Base-by-base conservation (phyloP, 1,284 basidiomycete species). In the Lentinus polychrous region DNA sequence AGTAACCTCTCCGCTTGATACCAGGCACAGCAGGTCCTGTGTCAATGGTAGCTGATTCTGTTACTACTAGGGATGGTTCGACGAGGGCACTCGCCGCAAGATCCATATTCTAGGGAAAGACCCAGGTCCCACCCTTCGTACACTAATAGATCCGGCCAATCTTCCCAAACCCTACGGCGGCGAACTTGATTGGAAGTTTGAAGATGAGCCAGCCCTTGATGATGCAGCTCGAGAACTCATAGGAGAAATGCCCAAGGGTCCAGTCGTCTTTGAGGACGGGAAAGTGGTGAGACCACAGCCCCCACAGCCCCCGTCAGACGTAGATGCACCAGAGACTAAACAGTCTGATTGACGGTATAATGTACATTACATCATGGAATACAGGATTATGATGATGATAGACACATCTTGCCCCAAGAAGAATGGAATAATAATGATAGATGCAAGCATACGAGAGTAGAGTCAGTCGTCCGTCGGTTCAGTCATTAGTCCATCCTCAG, bases 401-500 rank as follows among this genome's bases (percentile, higher is more conserved):
- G 27, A 27, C 5, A 27, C 4, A 27, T 27, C 5, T 27, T 27
- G 27, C 27, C 27, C 27, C 27, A 27, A 27, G 27, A 27, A 10
- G 10, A 27, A 27, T 4, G 10, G 10, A 10, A 27, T 10, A 27
- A 27, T 27, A 27, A 27, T 27, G 27, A 27, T 27, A 27, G 10
- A 10, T 27, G 27, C 27, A 27, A 5, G 27, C 4, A 27, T 10
- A 27, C 4, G 27, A 27, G 27, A 27, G 27, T 10, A 27, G 27
- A n/a, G 24, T 38, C 39, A 46, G 10, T 65, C 62, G 44, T 83
- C 82, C 55, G 79, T 79, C 11, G 84, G 86, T 62, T 88, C 86
- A 7, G 74, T 78, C n/a, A 71, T 70, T 35, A 86, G 73, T 17
- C 87, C 87, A 55, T 91, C 87, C 62, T 86, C 86, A 50, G 82